Evolutionary conservation across 2,329 filamentous ascomycete species (phyloP).

Genomic region (Fusarium pseudoanthophilum): DNA sequence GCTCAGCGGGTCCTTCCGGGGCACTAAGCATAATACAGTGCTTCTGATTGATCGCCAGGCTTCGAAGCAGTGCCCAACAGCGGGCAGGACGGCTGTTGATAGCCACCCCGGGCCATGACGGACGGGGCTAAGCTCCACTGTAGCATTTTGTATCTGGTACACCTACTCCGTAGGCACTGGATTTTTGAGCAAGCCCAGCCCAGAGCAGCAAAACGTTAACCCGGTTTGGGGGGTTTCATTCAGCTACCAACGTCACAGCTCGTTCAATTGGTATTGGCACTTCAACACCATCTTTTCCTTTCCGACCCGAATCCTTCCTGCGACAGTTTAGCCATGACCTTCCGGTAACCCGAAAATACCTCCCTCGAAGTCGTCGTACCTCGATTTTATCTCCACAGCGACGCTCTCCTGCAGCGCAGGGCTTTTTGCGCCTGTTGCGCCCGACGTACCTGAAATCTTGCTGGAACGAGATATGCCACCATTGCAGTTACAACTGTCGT

Average conservation of each 20-base stretch:
- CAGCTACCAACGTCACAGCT: conserved; percentile 39
- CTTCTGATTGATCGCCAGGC: conserved; percentile 42
- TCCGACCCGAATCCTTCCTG: conserved; percentile 4
- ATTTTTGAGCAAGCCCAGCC: conserved; percentile 24
- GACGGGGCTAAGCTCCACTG: conserved; percentile 3
- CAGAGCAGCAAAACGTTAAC: conserved; percentile 25
- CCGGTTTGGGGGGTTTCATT: conserved; percentile 30
- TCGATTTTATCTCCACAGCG: conserved; percentile 9
- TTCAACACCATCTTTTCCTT: conserved; percentile 32
- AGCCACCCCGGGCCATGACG: conserved; percentile 25
- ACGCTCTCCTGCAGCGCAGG: conserved; percentile 19
- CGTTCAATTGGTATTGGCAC: conserved; percentile 37
- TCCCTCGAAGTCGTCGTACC: conserved; percentile 3
- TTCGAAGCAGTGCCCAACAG: conserved; percentile 20
- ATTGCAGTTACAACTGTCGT: conserved; percentile 35
- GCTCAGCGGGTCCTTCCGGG: conserved; percentile 43
- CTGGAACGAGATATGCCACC: conserved; percentile 50
- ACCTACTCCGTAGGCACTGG: background rate
- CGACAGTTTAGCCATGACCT: conserved; percentile 37
- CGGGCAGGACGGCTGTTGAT: conserved; percentile 30
- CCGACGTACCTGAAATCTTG: conserved; percentile 24
- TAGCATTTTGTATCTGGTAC: background rate
- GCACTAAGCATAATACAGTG: conserved; percentile 45
- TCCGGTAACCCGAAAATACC: conserved; percentile 31
- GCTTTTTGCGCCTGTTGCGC: conserved; percentile 25